Conservation (phyloP, 352 stramenopile genomes). For the Phytopythium sindhum region DNA sequence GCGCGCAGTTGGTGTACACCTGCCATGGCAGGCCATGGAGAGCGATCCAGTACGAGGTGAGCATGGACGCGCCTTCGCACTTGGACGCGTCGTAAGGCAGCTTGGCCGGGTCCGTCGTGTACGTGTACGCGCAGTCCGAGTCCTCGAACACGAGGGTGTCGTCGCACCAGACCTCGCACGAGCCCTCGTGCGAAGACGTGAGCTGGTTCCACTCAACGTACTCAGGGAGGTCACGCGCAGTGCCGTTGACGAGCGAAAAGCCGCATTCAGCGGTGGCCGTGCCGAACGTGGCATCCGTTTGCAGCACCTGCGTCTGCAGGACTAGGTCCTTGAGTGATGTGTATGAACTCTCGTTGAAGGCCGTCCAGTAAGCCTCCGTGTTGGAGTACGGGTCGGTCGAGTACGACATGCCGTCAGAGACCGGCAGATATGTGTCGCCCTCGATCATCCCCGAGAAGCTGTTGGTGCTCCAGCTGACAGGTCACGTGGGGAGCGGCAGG, state of each 20-base stretch:
- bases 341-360: conserved; percentile 29
- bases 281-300: conserved; percentile 23
- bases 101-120: conserved; percentile 19
- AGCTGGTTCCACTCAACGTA: conserved; percentile 34
- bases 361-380: conserved; percentile 22
- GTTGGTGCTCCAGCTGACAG: conserved; percentile 26
- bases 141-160: conserved; percentile 29
- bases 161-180: conserved; percentile 41
- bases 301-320: conserved; percentile 14
- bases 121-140: conserved; percentile 27
- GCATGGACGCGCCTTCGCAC: conserved; percentile 22
- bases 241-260: conserved; percentile 28
- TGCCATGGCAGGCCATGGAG: conserved; percentile 31
- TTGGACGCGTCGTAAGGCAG: no score
- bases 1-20: conserved; percentile 26
- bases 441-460: conserved; percentile 36
- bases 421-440: conserved; percentile 26
- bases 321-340: conserved; percentile 27
- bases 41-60: conserved; percentile 32
- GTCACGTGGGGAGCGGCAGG: conserved; percentile 33
- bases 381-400: conserved; percentile 19
- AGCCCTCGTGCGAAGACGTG: conserved; percentile 26
- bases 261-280: conserved; percentile 29
- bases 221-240: conserved; percentile 26
- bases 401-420: conserved; percentile 35